phyloP scores from a whole-genome alignment of 2,329 filamentous ascomycete species.

The Geoglossum cookeanum region DNA sequence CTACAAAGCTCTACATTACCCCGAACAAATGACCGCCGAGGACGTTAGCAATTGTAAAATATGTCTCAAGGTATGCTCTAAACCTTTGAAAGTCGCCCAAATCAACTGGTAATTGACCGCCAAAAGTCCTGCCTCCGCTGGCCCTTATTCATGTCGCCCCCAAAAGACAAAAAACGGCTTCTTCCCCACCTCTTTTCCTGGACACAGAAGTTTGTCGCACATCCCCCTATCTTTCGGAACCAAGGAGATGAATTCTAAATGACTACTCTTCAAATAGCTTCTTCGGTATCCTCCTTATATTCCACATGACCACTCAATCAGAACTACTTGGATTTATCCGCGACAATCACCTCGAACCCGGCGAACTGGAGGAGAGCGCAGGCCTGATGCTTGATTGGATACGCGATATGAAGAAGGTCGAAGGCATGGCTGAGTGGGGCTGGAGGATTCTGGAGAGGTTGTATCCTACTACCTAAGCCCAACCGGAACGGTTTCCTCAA shows the following conservation, averaged over 20 bases:
- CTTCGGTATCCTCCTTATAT: constrained; percentile 35
- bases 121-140: constrained; percentile 31
- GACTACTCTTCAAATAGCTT: constrained; percentile 16
- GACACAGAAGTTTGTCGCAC: constrained; percentile 29
- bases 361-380: constrained; percentile 32
- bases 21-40: constrained; percentile 32
- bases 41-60: constrained; percentile 36
- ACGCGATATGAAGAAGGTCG: constrained; percentile 33
- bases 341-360: constrained; percentile 26
- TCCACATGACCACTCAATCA: constrained; percentile 34
- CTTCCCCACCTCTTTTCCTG: constrained; percentile 41
- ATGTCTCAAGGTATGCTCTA: constrained; percentile 27
- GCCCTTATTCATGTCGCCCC: constrained; percentile 39
- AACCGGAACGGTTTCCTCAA: neutral
- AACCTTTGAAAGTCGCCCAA: neutral
- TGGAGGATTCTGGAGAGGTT: constrained; percentile 32
- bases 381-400: constrained; percentile 39
- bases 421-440: constrained; percentile 36
- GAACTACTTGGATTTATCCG: constrained; percentile 31
- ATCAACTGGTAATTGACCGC: neutral
- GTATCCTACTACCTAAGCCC: constrained; percentile 15
- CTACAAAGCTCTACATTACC: constrained; percentile 39
- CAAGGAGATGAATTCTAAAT: neutral
- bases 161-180: constrained; percentile 36
- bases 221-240: neutral